These are phyloP conservation scores for Piromyces sp. DNA, from an alignment of 192 early-diverging fungal genomes.

Conservation along the genomic window DNA sequence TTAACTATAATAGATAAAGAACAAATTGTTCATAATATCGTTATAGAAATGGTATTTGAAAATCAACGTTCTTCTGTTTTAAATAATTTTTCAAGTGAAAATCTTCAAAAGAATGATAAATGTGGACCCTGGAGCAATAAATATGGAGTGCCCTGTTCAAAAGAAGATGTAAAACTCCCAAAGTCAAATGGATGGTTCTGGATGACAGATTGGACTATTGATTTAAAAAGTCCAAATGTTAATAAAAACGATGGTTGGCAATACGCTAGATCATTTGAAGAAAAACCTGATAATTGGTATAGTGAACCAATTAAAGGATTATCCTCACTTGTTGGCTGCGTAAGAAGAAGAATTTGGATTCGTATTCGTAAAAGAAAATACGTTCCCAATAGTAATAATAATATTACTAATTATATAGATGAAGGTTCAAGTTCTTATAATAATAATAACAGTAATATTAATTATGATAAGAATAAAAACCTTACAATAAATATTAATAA, in stretches of 20 bases:
- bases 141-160: slow-evolving; percentile 23
- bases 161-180: slow-evolving; percentile 34
- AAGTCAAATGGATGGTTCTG: slow-evolving; percentile 47
- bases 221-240: slow-evolving; percentile 31
- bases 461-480: too few relatives aligned
- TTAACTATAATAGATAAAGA: slow-evolving; percentile 20
- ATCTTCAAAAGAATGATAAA: slow-evolving; percentile 26
- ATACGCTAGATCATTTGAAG: slow-evolving; percentile 39
- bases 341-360: slow-evolving; percentile 55
- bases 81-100: neutral
- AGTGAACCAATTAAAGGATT: slow-evolving; percentile 13
- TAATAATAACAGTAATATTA: too few relatives aligned
- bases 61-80: slow-evolving; percentile 42
- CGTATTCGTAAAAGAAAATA: slow-evolving; percentile 50
- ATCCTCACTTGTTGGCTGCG: slow-evolving; percentile 29
- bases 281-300: slow-evolving; percentile 2
- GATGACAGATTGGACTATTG: slow-evolving; percentile 66
- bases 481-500: too few relatives aligned
- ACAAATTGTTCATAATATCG: slow-evolving; percentile 29
- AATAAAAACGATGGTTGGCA: slow-evolving; percentile 56
- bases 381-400: neutral
- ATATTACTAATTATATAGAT: neutral
- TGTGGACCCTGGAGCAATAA: slow-evolving; percentile 43
- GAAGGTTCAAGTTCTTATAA: too few relatives aligned
- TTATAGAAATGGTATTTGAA: slow-evolving; percentile 42